Evolutionary conservation across 1,284 basidiomycete species (phyloP).

Genomic region (Pholiota adiposa): DNA sequence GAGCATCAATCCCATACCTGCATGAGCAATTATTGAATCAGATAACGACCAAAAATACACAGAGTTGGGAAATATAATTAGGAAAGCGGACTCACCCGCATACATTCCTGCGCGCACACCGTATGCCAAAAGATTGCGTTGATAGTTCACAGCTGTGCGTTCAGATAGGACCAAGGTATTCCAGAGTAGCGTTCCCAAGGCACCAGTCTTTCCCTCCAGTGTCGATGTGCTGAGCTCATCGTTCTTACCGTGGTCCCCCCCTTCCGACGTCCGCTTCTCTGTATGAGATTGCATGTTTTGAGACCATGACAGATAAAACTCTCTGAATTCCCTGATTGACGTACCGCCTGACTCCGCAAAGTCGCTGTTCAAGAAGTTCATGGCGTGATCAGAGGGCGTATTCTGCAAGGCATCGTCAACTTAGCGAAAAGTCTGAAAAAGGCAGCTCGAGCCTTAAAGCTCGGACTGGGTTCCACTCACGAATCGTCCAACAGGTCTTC

Average conservation of each 20-base stretch:
- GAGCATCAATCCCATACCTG: slow-evolving; percentile 57
- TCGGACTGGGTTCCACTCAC: slow-evolving; percentile 32
- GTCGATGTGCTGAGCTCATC: slow-evolving; percentile 1
- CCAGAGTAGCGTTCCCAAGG: slow-evolving; percentile 35
- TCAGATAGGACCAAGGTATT: slow-evolving; percentile 41
- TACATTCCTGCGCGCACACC: slow-evolving; percentile 68
- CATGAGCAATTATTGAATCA: slow-evolving; percentile 6
- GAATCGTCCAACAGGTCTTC: slow-evolving; percentile 38
- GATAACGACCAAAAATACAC: background rate
- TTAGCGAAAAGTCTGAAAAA: background rate
- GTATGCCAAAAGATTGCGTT: slow-evolving; percentile 61
- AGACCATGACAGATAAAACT: slow-evolving; percentile 34
- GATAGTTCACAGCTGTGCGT: slow-evolving; percentile 39
- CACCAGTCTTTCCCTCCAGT: slow-evolving; percentile 31
- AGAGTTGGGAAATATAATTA: background rate
- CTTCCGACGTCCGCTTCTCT: background rate
- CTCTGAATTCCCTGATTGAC: slow-evolving; percentile 33
- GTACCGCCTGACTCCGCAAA: slow-evolving; percentile 36
- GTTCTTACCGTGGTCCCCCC: background rate
- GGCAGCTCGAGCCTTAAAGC: background rate
- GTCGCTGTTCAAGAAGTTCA: slow-evolving; percentile 49
- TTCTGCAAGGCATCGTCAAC: slow-evolving; percentile 23
- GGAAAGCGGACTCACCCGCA: slow-evolving; percentile 34
- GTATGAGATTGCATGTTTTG: background rate
- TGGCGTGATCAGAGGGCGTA: slow-evolving; percentile 45